Conservation (phyloP, 2,329 filamentous ascomycete species). For the Colletotrichum sp. region DNA sequence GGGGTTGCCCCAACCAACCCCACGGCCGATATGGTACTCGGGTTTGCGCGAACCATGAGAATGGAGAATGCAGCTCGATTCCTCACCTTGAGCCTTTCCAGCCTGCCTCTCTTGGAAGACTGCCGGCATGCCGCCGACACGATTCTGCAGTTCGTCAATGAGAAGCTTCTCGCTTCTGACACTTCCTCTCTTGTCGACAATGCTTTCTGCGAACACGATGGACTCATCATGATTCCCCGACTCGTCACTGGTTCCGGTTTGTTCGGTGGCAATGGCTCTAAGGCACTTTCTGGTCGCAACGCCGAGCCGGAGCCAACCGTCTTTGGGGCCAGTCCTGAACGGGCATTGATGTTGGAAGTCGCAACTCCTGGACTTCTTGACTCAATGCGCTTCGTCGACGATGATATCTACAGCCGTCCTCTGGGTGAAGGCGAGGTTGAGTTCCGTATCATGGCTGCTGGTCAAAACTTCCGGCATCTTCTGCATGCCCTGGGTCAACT, state of each 20-base stretch:
- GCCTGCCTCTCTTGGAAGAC: neutral
- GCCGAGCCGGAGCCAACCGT: neutral
- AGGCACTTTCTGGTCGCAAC: neutral
- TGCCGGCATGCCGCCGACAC: neutral
- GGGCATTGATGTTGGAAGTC: neutral
- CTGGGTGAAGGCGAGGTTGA: conserved; percentile 21
- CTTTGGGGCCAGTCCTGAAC: neutral
- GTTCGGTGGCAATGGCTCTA: neutral
- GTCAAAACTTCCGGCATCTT: conserved; percentile 29
- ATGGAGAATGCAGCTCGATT: neutral
- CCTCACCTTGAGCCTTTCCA: neutral
- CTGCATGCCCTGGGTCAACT: conserved; percentile 22
- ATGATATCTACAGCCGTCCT: neutral
- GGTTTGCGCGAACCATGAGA: neutral
- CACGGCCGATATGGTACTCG: neutral
- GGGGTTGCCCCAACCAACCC: neutral
- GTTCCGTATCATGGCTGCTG: conserved; percentile 28
- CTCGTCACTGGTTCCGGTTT: neutral
- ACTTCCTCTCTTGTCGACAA: neutral
- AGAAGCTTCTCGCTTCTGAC: neutral
- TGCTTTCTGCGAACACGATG: neutral
- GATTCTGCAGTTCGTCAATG: neutral
- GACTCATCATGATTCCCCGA: neutral
- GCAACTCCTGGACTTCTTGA: neutral
- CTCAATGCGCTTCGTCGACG: neutral